Conservation (phyloP, 768 basidiomycete genomes). For the Suillus plorans region DNA sequence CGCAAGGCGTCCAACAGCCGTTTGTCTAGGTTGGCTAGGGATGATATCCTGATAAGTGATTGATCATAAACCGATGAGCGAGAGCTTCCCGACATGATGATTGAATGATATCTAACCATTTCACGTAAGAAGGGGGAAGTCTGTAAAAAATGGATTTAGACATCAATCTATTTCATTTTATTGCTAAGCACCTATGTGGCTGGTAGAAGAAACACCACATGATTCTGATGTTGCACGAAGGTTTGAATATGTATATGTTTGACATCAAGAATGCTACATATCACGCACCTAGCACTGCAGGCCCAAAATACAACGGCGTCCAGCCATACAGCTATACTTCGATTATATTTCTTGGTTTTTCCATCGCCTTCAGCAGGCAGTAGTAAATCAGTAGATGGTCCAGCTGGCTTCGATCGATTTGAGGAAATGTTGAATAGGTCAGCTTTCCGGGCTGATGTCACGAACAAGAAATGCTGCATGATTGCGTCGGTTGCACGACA, state of each 20-base stretch:
- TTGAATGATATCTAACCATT: conserved; percentile 43
- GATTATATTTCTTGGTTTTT: conserved; percentile 28
- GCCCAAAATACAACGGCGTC: conserved; percentile 79
- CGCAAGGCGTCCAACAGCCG: conserved; percentile 57
- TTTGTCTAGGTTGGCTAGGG: conserved; percentile 65
- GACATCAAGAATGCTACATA: background rate
- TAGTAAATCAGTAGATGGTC: background rate
- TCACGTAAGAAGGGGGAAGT: conserved; percentile 49
- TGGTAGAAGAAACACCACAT: conserved; percentile 91
- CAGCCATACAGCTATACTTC: conserved; percentile 43
- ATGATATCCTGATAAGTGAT: conserved; percentile 49
- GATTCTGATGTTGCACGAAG: conserved; percentile 47
- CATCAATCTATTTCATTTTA: background rate
- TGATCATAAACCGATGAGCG: background rate
- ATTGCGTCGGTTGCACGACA: conserved; percentile 69
- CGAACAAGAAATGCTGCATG: conserved; percentile 51
- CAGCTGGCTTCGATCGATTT: background rate
- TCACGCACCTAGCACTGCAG: conserved; percentile 66
- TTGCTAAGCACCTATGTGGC: conserved; percentile 54
- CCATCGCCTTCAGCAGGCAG: conserved; percentile 18
- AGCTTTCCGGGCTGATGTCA: conserved; percentile 14
- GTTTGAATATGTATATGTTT: background rate
- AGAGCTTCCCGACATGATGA: background rate
- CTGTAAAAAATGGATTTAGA: conserved; percentile 22
- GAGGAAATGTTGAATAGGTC: background rate